Evolutionary conservation across 768 basidiomycete genomes (phyloP).

Genomic region (Mycena vulgaris): DNA sequence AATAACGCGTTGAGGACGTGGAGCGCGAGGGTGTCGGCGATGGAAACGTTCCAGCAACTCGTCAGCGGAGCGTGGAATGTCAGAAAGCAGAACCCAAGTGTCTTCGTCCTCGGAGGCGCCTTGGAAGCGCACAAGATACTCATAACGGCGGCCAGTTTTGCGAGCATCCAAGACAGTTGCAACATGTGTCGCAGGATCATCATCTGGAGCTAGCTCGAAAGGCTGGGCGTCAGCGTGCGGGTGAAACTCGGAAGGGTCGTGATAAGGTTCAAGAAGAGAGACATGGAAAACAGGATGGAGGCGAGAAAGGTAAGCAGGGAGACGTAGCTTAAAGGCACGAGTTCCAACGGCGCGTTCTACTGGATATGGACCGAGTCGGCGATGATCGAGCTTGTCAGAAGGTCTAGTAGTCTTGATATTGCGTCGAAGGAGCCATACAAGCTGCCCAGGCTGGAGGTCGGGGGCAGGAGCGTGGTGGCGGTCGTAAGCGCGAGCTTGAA

Average conservation of each 20-base stretch:
- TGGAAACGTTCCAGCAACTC: slow-evolving; percentile 53
- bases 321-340: slow-evolving; percentile 18
- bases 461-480: slow-evolving; percentile 43
- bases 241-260: slow-evolving; percentile 51
- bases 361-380: slow-evolving; percentile 47
- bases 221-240: slow-evolving; percentile 42
- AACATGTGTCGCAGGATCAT: slow-evolving; percentile 40
- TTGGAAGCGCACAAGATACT: slow-evolving; percentile 53
- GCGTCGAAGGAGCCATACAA: no score
- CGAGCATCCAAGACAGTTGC: slow-evolving; percentile 53
- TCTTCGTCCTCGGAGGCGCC: slow-evolving; percentile 41
- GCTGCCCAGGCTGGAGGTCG: slow-evolving; percentile 47
- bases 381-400: slow-evolving; percentile 56
- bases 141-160: slow-evolving; percentile 51
- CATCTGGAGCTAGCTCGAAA: slow-evolving; percentile 38
- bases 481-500: slow-evolving; percentile 52
- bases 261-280: slow-evolving; percentile 50
- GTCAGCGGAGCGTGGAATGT: slow-evolving; percentile 49
- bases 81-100: slow-evolving; percentile 50
- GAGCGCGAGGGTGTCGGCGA: slow-evolving; percentile 47
- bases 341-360: slow-evolving; percentile 6
- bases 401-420: slow-evolving; percentile 60
- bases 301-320: slow-evolving; percentile 50
- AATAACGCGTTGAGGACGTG: slow-evolving; percentile 46
- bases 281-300: slow-evolving; percentile 59